Evolutionary conservation across 352 stramenopile genomes (phyloP), one percentile per base, ranked within the genome.

Genomic region (Globisporangium okanoganense): DNA sequence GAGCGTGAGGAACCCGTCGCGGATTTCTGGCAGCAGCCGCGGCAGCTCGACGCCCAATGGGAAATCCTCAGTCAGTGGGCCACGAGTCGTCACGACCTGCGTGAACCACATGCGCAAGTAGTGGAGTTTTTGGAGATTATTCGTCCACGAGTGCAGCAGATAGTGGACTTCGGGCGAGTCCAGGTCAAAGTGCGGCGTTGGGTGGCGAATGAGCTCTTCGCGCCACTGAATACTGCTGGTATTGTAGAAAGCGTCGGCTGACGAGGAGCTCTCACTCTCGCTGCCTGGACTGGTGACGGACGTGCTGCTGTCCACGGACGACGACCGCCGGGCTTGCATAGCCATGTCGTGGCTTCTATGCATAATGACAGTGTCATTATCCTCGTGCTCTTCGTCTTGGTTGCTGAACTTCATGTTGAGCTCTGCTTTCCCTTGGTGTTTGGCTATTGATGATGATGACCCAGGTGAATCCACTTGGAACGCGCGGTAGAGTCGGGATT

Each of bases 141-240:
- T 65, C 7, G 84, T 92, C 84, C 82, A 94, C 25, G 73, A 62
- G 31, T 66, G 61, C 8, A 94, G 70, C 33, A 92, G 47, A 36
- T 91, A 92, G 16, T 79, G 70, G n/a, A 94, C 79, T 49, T 92
- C 84, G 4, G 79, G 77, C 20, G 82, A 92, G 45, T 91, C 69
- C 41, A 94, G 40, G 38, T 87, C 77, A 55, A 94, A 94, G 38
- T 76, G 70, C 25, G 82, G 84, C 40, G 82, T 92, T 49, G 84
- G 84, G 55, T 90, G 81, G 5, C 81, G 79, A 33, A 89, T 67
- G 9, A 84, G 61, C 56, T 91, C 84, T 67, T 91, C 81, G 0
- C 67, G 62, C 84, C 84, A 93, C 29, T 58, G 10, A 35, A 55
- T 10, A 25, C 50, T 16, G 60, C 47, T 24, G 63, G 61, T 14